Conservation (phyloP, 2,329 filamentous ascomycete species). For the Arthroderma sp. region DNA sequence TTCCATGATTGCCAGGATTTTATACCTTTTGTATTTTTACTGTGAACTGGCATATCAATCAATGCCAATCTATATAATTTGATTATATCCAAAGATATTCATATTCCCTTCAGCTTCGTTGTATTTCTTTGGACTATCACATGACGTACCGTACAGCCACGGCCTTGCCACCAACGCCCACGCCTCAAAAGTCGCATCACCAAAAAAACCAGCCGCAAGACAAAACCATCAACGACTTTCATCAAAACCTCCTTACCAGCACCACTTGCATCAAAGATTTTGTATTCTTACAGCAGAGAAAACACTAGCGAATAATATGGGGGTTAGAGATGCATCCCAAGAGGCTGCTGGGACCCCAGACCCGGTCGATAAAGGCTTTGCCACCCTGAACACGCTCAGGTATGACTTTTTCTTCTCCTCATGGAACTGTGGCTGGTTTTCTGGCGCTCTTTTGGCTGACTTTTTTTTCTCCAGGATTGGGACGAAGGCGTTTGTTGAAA, state of each 20-base stretch:
- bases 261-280: constrained; percentile 13
- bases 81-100: too few species aligned
- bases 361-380: constrained; percentile 61
- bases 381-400: constrained; percentile 73
- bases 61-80: too few species aligned
- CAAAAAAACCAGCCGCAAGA: constrained; percentile 5
- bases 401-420: constrained; percentile 31
- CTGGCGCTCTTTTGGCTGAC: constrained; percentile 6
- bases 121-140: too few species aligned
- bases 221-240: constrained; percentile 6
- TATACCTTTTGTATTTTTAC: too few species aligned
- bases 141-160: too few species aligned
- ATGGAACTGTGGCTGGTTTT: neutral
- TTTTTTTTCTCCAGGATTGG: constrained; percentile 38
- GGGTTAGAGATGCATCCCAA: constrained; percentile 40
- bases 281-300: constrained; percentile 1
- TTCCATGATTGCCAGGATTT: neutral
- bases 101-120: too few species aligned
- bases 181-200: constrained; percentile 1
- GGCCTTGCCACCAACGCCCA: too few species aligned
- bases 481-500: constrained; percentile 54
- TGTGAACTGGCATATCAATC: too few species aligned
- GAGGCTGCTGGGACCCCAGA: constrained; percentile 43
- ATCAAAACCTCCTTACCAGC: constrained; percentile 13
- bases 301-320: constrained; percentile 31